Evolutionary conservation across 495 filamentous ascomycete genomes (phyloP).

Genomic region (Cercophora newfieldiana): DNA sequence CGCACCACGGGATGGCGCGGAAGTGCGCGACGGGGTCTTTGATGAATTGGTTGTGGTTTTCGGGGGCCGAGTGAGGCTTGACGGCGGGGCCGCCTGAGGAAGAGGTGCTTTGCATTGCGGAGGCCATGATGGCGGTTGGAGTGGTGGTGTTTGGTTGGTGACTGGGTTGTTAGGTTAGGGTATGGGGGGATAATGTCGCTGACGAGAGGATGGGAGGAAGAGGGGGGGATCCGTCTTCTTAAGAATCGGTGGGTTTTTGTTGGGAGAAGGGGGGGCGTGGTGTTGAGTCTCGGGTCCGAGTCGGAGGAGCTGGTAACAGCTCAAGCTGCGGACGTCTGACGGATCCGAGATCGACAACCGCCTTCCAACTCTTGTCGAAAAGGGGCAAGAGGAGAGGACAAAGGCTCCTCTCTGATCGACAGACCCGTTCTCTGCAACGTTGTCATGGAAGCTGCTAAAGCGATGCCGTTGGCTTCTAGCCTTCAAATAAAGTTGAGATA

Average conservation of each 20-base stretch:
- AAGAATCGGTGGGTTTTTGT: not conserved
- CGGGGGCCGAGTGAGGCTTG: constrained; percentile 13
- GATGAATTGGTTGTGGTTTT: constrained; percentile 26
- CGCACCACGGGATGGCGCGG: constrained; percentile 25
- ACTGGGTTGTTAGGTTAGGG: not conserved
- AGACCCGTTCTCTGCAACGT: not conserved
- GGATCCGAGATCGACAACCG: not conserved
- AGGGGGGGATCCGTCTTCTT: not conserved
- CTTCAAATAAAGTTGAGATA: not conserved
- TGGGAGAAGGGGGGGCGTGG: not conserved
- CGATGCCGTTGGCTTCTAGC: not conserved
- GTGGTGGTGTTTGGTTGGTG: not conserved
- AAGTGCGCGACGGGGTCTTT: constrained; percentile 29
- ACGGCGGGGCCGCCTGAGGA: not conserved
- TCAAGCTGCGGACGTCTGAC: not conserved
- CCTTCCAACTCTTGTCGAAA: not conserved
- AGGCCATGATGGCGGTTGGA: not conserved
- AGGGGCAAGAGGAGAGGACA: not conserved
- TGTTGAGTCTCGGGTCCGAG: not conserved
- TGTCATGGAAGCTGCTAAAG: not conserved
- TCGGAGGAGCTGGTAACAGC: not conserved
- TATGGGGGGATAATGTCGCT: not conserved
- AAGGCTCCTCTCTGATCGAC: not conserved
- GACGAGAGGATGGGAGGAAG: not conserved
- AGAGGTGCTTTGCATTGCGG: not conserved